A percentile compares a stretch with the other conserved stretches of the same genome.
phyloP scores from a whole-genome alignment of 2,329 filamentous ascomycete species.

The Penicillium capsulatum region DNA sequence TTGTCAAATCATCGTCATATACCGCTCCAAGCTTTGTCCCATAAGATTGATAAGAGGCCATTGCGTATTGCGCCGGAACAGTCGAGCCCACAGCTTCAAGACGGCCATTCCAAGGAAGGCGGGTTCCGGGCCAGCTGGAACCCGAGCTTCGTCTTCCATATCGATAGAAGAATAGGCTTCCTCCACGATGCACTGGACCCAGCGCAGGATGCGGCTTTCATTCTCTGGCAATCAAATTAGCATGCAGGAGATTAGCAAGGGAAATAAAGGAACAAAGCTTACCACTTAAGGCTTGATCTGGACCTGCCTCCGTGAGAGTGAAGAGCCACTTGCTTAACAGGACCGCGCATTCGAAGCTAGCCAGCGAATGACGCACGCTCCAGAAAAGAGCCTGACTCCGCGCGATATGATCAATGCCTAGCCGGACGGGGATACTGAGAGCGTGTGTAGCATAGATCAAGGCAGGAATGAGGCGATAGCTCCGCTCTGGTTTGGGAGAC shows the following conservation, averaged over 20 bases:
- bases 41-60: slow-evolving; percentile 35
- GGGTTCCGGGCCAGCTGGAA: slow-evolving; percentile 23
- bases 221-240: slow-evolving; percentile 25
- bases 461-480: slow-evolving; percentile 57
- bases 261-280: slow-evolving; percentile 4
- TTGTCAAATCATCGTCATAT: slow-evolving; percentile 27
- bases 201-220: slow-evolving; percentile 30
- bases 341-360: slow-evolving; percentile 37
- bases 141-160: slow-evolving; percentile 23
- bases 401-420: slow-evolving; percentile 37
- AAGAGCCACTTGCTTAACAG: slow-evolving; percentile 47
- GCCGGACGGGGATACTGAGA: slow-evolving; percentile 52
- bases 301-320: slow-evolving; percentile 25
- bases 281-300: slow-evolving; percentile 28
- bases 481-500: slow-evolving; percentile 57
- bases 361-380: slow-evolving; percentile 36
- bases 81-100: slow-evolving; percentile 29
- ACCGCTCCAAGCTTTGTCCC: slow-evolving; percentile 30
- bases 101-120: slow-evolving; percentile 27
- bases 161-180: slow-evolving; percentile 34
- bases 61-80: slow-evolving; percentile 32
- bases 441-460: slow-evolving; percentile 66
- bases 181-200: slow-evolving; percentile 32
- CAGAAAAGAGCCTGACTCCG: slow-evolving; percentile 37
- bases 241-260: not conserved